These are phyloP conservation scores for Brassica incana DNA, from an alignment of 345 rosid genomes.

Conservation along the genomic window DNA sequence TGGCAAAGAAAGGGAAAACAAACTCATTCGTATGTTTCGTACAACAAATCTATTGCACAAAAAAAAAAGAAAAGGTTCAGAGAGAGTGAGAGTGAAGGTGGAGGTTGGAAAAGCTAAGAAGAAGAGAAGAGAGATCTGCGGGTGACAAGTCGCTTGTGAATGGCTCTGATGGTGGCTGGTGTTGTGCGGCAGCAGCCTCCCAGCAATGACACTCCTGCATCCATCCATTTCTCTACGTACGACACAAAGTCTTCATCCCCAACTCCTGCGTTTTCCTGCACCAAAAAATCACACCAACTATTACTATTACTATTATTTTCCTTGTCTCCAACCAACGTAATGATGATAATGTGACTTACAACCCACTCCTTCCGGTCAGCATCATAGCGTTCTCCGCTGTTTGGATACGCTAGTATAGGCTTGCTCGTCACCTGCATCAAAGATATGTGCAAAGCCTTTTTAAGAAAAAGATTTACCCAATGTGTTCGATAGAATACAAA, in stretches of 20 bases:
- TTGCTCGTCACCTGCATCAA: slow-evolving; percentile 57
- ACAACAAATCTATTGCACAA: neutral
- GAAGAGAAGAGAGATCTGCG: slow-evolving; percentile 35
- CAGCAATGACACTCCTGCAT: slow-evolving; percentile 64
- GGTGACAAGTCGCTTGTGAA: slow-evolving; percentile 44
- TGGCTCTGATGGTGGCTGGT: slow-evolving; percentile 64
- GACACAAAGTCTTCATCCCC: slow-evolving; percentile 73
- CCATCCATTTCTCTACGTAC: slow-evolving; percentile 63
- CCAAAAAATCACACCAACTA: neutral
- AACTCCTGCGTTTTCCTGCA: slow-evolving; percentile 74
- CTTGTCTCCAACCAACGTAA: neutral
- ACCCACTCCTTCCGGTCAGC: slow-evolving; percentile 70
- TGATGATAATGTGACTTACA: slow-evolving; percentile 44
- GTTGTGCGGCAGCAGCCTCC: slow-evolving; percentile 78
- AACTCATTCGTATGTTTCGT: slow-evolving; percentile 6
- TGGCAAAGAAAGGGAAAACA: neutral
- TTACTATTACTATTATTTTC: neutral
- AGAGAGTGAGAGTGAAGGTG: neutral
- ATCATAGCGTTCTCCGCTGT: slow-evolving; percentile 82
- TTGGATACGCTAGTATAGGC: slow-evolving; percentile 75
- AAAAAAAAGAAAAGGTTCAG: neutral
- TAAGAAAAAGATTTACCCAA: neutral
- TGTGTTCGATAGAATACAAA: neutral
- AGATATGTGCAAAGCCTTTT: neutral
- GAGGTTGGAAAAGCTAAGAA: slow-evolving; percentile 3